Base-by-base conservation (phyloP, 495 filamentous ascomycete genomes). In the Penicillium samsonianum region DNA sequence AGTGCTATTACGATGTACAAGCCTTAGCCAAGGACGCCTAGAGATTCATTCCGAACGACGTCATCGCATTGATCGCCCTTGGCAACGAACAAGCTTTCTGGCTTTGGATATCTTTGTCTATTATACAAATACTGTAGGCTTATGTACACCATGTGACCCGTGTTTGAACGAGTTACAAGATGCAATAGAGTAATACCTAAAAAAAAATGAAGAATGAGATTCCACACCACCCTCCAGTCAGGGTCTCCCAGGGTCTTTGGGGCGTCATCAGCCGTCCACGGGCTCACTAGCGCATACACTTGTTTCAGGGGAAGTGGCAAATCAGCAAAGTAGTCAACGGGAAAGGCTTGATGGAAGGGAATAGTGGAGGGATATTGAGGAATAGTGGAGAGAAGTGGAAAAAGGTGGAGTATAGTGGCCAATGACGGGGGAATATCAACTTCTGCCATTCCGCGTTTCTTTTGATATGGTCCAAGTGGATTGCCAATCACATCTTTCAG, bases 301-400 rank as follows among this genome's bases (percentile, higher is more conserved):
- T 14, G 57, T 60, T 55, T 49, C 57, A 55, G 57, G 44, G 57
- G 17, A n/a, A 45, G 41, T 45, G 38, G 51, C 40, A 43, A 54
- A 54, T 23, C 6, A 25, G 17, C 28, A n/a, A 46, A 14, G 44
- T 5, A 50, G 16, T 38, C 35, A 35, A 33, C 19, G 31, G 22
- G 20, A 50, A 50, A 26, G 20, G 50, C 35, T 38, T 38, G 2
- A 38, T 0, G 16, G 35, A 38, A 37, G 7, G 35, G n/a, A 10
- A 33, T 10, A 33, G 30, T 30, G 28, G 28, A 11, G 28, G 8
- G 1, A 30, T 3, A 30, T 30, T 8, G 28, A 30, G 28, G 10
- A 0, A 30, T 3, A 30, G 28, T 30, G 28, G 7, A 30, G 28
- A 0, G 9, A 6, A n/a, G 33, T 4, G 28, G 19, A 14, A 23